Base-by-base conservation (phyloP, 352 stramenopile species). In the Pythium sukuiense region DNA sequence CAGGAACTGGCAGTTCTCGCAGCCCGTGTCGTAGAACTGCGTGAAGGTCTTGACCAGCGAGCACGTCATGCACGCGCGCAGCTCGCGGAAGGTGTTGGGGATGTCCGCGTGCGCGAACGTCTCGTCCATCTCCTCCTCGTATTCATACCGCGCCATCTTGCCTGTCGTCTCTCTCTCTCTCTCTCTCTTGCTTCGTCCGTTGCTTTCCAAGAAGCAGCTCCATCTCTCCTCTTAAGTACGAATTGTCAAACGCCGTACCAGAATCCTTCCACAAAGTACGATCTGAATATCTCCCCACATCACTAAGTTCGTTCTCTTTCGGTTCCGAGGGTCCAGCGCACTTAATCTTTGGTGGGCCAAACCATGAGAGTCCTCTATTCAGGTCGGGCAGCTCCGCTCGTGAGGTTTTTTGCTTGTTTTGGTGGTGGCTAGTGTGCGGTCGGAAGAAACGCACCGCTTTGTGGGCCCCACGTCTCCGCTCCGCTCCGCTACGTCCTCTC, bases 1-100 rank as follows among this genome's bases (percentile, higher is more conserved):
- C 43, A 96, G 74, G 64, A 96, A 93, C 53, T 81, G 75, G 70
- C 87, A 96, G 76, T 96, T 96, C 70, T 96, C 87, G 72, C 87
- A 96, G 64, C 87, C 87, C 61, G 82, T 92, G 74, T 96, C 87
- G 76, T 96, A 96, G 72, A 96, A 96, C 74, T 96, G 87, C 70
- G 85, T 93, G 72, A 94, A 96, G 12, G 85, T 93, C 77, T 96
- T 96, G 68, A 96, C 76, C 50, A 96, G 80, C 49, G 87, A 96
- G 75, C 87, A 96, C 55, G 85, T 93, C 85, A 96, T 93, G 67
- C 87, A 96, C 53, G 87, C 87, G 55, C 87, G 85, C 53, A 96
- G 78, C 70, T 96, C 85, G 39, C 87, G 85, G 74, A 96, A 96
- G 24, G 84, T 93, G 73, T 90, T 93, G 61, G 87, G 87, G 70